Percentiles rank a stretch among this genome's conserved stretches.
These are phyloP conservation scores for Cystobasidiaceae sp. DNA, from an alignment of 1,284 basidiomycete genomes.

Conservation along the genomic window DNA sequence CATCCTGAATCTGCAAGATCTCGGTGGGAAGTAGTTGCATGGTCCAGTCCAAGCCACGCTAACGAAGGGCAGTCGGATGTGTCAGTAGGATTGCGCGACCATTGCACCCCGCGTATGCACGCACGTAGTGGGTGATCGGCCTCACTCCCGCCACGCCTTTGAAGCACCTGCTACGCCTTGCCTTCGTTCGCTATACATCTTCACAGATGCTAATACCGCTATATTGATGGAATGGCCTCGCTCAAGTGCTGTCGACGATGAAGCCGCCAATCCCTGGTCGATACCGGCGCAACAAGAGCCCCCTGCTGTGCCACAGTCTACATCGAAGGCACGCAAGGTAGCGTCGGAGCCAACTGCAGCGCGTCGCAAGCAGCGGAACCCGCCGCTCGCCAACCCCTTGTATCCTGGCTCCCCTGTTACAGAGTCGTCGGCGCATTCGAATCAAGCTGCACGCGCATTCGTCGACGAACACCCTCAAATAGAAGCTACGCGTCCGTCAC, in stretches of 20 bases:
- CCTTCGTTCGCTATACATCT: too few relatives aligned
- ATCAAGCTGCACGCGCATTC: not conserved
- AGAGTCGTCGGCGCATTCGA: not conserved
- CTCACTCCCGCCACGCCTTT: too few relatives aligned
- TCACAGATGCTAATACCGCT: not conserved
- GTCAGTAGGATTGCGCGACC: too few relatives aligned
- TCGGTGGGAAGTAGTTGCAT: slow-evolving; percentile 8
- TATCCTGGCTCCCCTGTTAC: slow-evolving; percentile 5
- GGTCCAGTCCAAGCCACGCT: too few relatives aligned
- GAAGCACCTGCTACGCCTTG: too few relatives aligned
- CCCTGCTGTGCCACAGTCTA: not conserved
- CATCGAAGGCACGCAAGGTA: not conserved
- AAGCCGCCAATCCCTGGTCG: slow-evolving; percentile 8
- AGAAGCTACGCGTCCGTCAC: slow-evolving; percentile 19
- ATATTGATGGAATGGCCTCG: slow-evolving; percentile 26
- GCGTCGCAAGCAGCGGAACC: not conserved
- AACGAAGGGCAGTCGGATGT: too few relatives aligned
- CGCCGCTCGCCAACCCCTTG: slow-evolving; percentile 1
- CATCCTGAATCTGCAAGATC: slow-evolving; percentile 11
- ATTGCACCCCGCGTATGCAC: too few relatives aligned
- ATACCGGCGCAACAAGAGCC: not conserved
- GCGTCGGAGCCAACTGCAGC: not conserved
- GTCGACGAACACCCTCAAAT: not conserved
- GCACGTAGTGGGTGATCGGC: too few relatives aligned
- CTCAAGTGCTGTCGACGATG: not conserved